A percentile compares a stretch with the other conserved stretches of the same genome.
These are phyloP conservation scores for Xylaria cubensis DNA, from an alignment of 495 filamentous ascomycete genomes.

Conservation along the genomic window DNA sequence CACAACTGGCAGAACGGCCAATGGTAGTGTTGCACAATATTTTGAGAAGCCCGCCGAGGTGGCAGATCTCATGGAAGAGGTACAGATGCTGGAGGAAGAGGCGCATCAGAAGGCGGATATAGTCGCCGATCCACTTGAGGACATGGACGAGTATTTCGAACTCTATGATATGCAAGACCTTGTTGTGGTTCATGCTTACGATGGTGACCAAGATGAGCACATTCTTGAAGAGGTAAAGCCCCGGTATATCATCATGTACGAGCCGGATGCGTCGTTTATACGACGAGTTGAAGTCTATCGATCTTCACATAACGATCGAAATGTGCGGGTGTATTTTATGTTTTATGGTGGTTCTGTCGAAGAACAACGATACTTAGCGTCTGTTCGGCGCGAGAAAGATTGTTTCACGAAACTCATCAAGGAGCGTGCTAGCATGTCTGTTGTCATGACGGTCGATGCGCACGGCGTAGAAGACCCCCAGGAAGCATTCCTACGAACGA, in stretches of 20 bases:
- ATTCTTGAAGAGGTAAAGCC: constrained; percentile 91
- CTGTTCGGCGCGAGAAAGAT: constrained; percentile 91
- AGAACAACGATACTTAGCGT: constrained; percentile 91
- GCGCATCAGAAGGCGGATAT: constrained; percentile 79
- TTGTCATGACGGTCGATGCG: constrained; percentile 77
- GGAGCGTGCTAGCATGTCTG: constrained; percentile 89
- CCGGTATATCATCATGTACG: constrained; percentile 97
- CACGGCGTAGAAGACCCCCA: constrained; percentile 80
- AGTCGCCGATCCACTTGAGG: constrained; percentile 78
- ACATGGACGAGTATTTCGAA: constrained; percentile 91
- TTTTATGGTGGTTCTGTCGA: constrained; percentile 95
- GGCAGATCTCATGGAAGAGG: constrained; percentile 65
- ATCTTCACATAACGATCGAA: constrained; percentile 87
- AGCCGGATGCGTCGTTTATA: constrained; percentile 95
- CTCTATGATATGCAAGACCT: constrained; percentile 92
- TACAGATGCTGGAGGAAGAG: constrained; percentile 81
- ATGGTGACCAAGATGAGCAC: constrained; percentile 93
- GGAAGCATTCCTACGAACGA: constrained; percentile 90
- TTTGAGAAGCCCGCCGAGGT: constrained; percentile 58
- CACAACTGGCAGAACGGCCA: constrained; percentile 56
- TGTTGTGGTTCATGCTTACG: constrained; percentile 87
- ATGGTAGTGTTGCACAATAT: constrained; percentile 57
- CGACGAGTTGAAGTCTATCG: constrained; percentile 94
- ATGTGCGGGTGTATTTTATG: constrained; percentile 92
- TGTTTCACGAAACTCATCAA: constrained; percentile 91